These are phyloP conservation scores for Russula foetens DNA, from an alignment of 768 basidiomycete genomes.

Conservation along the genomic window DNA sequence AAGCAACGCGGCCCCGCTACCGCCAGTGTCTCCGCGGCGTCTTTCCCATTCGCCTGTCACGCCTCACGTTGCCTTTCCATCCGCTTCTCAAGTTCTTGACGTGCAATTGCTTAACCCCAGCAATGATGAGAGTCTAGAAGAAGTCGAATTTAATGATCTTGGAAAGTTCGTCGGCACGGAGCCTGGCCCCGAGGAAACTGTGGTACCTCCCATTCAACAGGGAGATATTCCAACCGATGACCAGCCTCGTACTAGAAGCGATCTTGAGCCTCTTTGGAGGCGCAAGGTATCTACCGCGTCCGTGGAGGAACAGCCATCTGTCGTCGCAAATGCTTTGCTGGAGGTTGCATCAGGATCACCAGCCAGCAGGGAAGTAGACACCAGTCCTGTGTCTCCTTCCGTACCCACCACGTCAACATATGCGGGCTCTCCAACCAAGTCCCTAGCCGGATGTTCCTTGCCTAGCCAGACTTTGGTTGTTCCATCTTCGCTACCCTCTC, in stretches of 20 bases:
- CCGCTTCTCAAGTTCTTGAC: slow-evolving; percentile 28
- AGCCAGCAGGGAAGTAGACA: neutral
- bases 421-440: neutral
- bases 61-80: slow-evolving; percentile 26
- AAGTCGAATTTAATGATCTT: slow-evolving; percentile 76
- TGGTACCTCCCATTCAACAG: slow-evolving; percentile 5
- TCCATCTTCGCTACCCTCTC: slow-evolving; percentile 2
- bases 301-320: slow-evolving; percentile 9
- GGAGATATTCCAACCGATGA: slow-evolving; percentile 31
- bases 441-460: slow-evolving; percentile 1
- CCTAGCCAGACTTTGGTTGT: slow-evolving; percentile 2
- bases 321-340: neutral
- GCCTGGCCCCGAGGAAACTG: slow-evolving; percentile 17
- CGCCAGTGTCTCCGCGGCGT: slow-evolving; percentile 23
- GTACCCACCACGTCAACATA: neutral
- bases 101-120: slow-evolving; percentile 33
- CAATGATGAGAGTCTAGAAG: slow-evolving; percentile 57
- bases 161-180: slow-evolving; percentile 54
- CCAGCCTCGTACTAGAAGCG: slow-evolving; percentile 25
- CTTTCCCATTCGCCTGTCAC: slow-evolving; percentile 28
- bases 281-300: slow-evolving; percentile 23
- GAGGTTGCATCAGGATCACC: slow-evolving; percentile 3
- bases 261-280: slow-evolving; percentile 38
- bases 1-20: slow-evolving; percentile 35
- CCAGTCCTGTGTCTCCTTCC: slow-evolving; percentile 1